These are phyloP conservation scores for Epichloe glyceriae DNA, from an alignment of 2,329 filamentous ascomycete genomes.

Conservation along the genomic window DNA sequence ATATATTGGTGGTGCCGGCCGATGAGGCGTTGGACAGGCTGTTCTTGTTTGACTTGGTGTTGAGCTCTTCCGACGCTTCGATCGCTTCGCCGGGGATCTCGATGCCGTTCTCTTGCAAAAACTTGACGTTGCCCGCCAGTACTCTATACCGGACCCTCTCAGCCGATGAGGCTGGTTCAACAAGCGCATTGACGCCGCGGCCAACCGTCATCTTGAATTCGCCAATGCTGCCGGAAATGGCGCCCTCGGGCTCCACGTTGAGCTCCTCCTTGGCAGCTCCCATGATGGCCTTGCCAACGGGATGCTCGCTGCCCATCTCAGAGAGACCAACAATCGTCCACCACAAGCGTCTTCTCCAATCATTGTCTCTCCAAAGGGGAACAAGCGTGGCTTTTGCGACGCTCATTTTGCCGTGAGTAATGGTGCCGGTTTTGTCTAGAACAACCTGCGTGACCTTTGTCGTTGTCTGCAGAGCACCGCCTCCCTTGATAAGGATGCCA, in stretches of 20 bases:
- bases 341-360: slow-evolving; percentile 65
- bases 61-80: slow-evolving; percentile 47
- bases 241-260: slow-evolving; percentile 55
- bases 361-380: slow-evolving; percentile 54
- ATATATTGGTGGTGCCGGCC: slow-evolving; percentile 72
- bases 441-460: slow-evolving; percentile 85
- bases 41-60: slow-evolving; percentile 27
- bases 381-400: slow-evolving; percentile 61
- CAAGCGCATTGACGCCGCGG: slow-evolving; percentile 67
- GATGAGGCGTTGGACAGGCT: slow-evolving; percentile 18
- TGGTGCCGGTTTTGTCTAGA: slow-evolving; percentile 89
- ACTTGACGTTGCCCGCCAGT: slow-evolving; percentile 71
- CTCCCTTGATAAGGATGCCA: slow-evolving; percentile 95
- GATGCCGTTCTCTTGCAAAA: slow-evolving; percentile 59
- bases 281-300: slow-evolving; percentile 82
- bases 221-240: slow-evolving; percentile 70
- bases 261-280: slow-evolving; percentile 63
- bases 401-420: slow-evolving; percentile 92
- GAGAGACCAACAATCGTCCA: slow-evolving; percentile 94
- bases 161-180: slow-evolving; percentile 61
- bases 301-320: slow-evolving; percentile 92
- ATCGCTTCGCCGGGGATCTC: slow-evolving; percentile 50
- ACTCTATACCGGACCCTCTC: slow-evolving; percentile 63
- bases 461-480: slow-evolving; percentile 77
- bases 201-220: slow-evolving; percentile 78